Conservation (phyloP, 169 alveolate genomes). For the Plasmodium inui region DNA sequence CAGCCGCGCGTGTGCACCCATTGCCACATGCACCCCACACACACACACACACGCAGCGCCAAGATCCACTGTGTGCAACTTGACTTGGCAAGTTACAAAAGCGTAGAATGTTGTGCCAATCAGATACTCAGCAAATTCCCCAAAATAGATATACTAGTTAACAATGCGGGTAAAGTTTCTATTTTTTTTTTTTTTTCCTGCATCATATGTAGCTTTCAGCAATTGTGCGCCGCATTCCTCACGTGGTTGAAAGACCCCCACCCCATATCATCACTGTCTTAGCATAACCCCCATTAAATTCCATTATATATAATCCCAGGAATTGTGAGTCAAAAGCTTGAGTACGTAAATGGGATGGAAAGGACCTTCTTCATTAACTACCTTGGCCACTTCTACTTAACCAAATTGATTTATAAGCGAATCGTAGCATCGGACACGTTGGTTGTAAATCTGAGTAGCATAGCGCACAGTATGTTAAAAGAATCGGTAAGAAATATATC, state of each 20-base stretch:
- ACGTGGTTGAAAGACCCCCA: neutral
- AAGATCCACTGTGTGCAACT: constrained; percentile 47
- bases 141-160: constrained; percentile 65
- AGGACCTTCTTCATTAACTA: constrained; percentile 52
- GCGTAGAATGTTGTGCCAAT: constrained; percentile 63
- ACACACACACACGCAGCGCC: constrained; percentile 22
- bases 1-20: neutral
- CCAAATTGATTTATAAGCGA: constrained; percentile 20
- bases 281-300: neutral
- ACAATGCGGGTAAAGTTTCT: constrained; percentile 49
- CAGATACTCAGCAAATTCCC: constrained; percentile 28
- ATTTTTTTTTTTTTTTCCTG: neutral
- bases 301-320: constrained; percentile 11
- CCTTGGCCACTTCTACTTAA: constrained; percentile 66
- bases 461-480: constrained; percentile 29
- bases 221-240: neutral
- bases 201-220: neutral
- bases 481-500: constrained; percentile 25
- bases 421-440: constrained; percentile 39
- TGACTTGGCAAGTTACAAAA: constrained; percentile 39
- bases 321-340: constrained; percentile 19
- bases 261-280: neutral
- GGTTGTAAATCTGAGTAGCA: constrained; percentile 55
- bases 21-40: neutral
- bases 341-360: constrained; percentile 47